These are phyloP conservation scores for Pelargonium fulgidum DNA, from an alignment of 441 rosid species.

Conservation along the genomic window DNA sequence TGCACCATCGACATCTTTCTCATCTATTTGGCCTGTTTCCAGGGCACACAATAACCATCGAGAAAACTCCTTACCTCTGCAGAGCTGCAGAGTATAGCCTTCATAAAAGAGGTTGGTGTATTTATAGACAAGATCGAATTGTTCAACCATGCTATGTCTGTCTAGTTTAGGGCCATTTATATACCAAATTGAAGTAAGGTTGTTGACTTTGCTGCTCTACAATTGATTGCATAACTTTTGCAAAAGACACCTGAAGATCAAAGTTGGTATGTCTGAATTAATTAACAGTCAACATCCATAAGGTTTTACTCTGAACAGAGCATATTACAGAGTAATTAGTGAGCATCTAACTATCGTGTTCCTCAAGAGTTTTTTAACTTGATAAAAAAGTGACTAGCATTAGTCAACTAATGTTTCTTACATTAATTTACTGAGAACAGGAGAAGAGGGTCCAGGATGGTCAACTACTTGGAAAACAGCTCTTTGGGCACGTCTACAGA, in stretches of 20 bases:
- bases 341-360: not conserved
- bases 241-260: no score
- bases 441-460: slow-evolving; percentile 94
- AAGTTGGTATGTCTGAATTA: no score
- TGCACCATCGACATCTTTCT: slow-evolving; percentile 84
- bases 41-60: slow-evolving; percentile 68
- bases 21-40: slow-evolving; percentile 88
- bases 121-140: not conserved
- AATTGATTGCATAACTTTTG: not conserved
- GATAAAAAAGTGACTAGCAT: no score
- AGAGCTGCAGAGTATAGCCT: slow-evolving; percentile 69
- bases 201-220: not conserved
- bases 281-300: no score
- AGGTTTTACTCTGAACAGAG: no score
- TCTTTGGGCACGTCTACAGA: slow-evolving; percentile 75
- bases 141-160: not conserved
- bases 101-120: slow-evolving; percentile 59
- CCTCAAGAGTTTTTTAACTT: not conserved
- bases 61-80: slow-evolving; percentile 62
- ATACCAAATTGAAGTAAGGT: no score
- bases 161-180: no score
- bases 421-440: slow-evolving; percentile 30
- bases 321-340: not conserved
- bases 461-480: slow-evolving; percentile 86
- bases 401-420: not conserved